Evolutionary conservation across 495 filamentous ascomycete species (phyloP).

Genomic region (Aspergillus mulundensis): DNA sequence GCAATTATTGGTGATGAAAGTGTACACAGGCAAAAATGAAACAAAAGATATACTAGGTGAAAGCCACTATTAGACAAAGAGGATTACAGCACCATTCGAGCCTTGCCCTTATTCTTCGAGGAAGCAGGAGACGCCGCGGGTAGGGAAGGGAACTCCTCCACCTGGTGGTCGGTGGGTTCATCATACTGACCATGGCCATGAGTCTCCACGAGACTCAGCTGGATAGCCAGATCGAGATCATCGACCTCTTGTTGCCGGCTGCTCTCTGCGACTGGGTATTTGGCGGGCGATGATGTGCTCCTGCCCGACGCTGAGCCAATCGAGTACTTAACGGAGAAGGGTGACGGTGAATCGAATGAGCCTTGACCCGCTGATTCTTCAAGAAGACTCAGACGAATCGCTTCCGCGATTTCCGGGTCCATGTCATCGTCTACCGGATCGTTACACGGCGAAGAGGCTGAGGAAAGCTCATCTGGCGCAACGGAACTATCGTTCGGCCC

Average conservation of each 20-base stretch:
- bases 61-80: constrained; percentile 20
- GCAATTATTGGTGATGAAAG: not conserved
- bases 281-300: constrained; percentile 19
- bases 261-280: constrained; percentile 25
- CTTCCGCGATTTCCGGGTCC: constrained; percentile 74
- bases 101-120: constrained; percentile 38
- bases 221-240: constrained; percentile 80
- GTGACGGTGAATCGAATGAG: constrained; percentile 32
- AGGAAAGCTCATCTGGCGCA: constrained; percentile 43
- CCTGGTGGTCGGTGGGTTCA: constrained; percentile 13
- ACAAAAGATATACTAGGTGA: not conserved
- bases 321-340: constrained; percentile 52
- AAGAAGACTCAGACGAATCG: constrained; percentile 72
- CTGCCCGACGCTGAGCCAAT: constrained; percentile 22
- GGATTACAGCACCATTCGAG: constrained; percentile 31
- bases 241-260: constrained; percentile 53
- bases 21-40: not conserved
- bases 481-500: constrained; percentile 47
- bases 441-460: constrained; percentile 38
- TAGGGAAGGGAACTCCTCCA: constrained; percentile 57
- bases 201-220: constrained; percentile 77
- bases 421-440: constrained; percentile 51
- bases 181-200: constrained; percentile 13
- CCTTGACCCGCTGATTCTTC: constrained; percentile 35
- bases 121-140: constrained; percentile 37